Percentiles rank a stretch among this genome's conserved stretches.
Evolutionary conservation across 441 rosid species (phyloP).

Genomic region (California macrophylla): DNA sequence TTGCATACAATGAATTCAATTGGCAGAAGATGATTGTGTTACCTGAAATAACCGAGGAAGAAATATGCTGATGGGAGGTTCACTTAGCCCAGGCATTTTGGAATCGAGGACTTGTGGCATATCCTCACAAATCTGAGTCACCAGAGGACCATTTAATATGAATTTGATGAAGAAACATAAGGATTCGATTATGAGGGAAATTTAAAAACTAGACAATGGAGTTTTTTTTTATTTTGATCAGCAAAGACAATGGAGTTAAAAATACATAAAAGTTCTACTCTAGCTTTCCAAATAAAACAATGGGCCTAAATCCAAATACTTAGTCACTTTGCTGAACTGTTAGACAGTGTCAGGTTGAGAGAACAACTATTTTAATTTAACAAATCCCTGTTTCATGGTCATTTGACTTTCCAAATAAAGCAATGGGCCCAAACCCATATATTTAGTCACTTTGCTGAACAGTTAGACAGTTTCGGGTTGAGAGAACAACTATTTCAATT

Average conservation of each 20-base stretch:
- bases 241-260: not conserved
- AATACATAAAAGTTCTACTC: not conserved
- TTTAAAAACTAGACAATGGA: conserved; percentile 6
- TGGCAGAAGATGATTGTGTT: conserved; percentile 15
- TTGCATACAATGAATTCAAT: not conserved
- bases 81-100: conserved; percentile 76
- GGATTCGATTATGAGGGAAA: not conserved
- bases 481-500: not conserved
- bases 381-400: too few species aligned
- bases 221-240: too few species aligned
- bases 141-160: not conserved
- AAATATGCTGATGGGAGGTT: conserved; percentile 74
- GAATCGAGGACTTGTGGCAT: conserved; percentile 83
- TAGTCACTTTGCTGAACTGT: not conserved
- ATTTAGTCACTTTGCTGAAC: not conserved
- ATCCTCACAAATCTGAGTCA: conserved; percentile 84
- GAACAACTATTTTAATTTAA: too few species aligned
- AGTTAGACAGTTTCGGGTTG: not conserved
- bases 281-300: not conserved
- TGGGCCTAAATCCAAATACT: not conserved
- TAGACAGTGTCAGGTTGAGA: not conserved
- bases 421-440: not conserved
- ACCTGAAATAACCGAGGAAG: conserved; percentile 85
- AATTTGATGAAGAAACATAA: not conserved
- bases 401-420: not conserved